phyloP scores from a whole-genome alignment of 192 early-diverging fungal species.

The Rhizophagus prolifer region DNA sequence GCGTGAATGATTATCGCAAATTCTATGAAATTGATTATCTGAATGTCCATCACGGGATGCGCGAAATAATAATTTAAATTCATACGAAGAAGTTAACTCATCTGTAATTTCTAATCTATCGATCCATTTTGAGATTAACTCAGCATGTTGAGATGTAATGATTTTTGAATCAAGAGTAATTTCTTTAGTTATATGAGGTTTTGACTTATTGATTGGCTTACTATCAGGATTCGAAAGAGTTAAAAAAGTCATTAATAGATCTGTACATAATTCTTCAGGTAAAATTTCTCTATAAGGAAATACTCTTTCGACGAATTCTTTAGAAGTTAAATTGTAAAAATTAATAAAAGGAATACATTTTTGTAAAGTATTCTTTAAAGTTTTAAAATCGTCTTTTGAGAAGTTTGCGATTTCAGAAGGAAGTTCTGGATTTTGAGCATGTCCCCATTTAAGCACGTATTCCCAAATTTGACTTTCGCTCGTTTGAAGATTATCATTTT shows the following conservation, averaged over 20 bases:
- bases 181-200: too few species aligned
- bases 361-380: not conserved
- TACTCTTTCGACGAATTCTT: not conserved
- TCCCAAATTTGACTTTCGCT: not conserved
- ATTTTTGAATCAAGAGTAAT: not conserved
- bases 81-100: not conserved
- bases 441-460: not conserved
- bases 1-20: not conserved
- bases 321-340: not conserved
- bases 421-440: not conserved
- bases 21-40: not conserved
- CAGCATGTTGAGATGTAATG: not conserved
- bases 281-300: too few species aligned
- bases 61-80: too few species aligned
- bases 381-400: not conserved
- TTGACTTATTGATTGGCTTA: too few species aligned
- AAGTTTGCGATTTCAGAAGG: not conserved
- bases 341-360: too few species aligned
- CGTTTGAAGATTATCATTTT: constrained; percentile 3
- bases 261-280: too few species aligned
- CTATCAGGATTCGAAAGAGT: too few species aligned
- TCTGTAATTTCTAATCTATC: not conserved
- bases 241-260: not conserved
- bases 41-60: not conserved
- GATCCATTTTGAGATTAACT: not conserved